phyloP scores from a whole-genome alignment of 1,284 basidiomycete species.

The Exsudoporus floridanus region DNA sequence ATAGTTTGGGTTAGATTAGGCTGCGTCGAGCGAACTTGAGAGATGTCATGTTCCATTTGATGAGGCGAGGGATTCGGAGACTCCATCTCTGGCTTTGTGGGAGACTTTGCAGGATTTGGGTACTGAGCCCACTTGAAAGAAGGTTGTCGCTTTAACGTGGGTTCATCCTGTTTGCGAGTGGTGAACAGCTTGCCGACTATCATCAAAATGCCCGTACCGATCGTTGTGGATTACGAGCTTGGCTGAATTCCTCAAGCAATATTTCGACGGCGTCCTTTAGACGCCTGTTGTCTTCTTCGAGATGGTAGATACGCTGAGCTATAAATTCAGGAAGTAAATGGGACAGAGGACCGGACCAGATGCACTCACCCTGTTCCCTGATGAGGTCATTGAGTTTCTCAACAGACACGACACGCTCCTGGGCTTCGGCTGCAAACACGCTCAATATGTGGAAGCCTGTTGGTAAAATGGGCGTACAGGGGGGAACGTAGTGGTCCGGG shows the following conservation, averaged over 20 bases:
- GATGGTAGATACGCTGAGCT: slow-evolving; percentile 66
- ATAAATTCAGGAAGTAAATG: slow-evolving; percentile 4
- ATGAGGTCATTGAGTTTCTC: slow-evolving; percentile 70
- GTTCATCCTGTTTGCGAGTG: slow-evolving; percentile 45
- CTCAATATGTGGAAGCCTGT: slow-evolving; percentile 11
- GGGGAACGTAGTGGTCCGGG: slow-evolving; percentile 85
- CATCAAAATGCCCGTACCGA: slow-evolving; percentile 14
- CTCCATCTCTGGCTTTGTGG: slow-evolving; percentile 70
- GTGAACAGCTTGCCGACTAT: slow-evolving; percentile 11
- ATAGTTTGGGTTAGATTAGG: slow-evolving; percentile 26
- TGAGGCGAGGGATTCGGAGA: slow-evolving; percentile 78
- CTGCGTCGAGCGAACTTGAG: slow-evolving; percentile 37
- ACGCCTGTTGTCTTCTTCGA: slow-evolving; percentile 77
- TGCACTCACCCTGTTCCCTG: slow-evolving; percentile 68
- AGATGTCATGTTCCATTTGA: slow-evolving; percentile 65
- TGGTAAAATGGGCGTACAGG: slow-evolving; percentile 56
- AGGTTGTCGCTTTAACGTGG: slow-evolving; percentile 60
- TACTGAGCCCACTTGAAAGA: slow-evolving; percentile 84
- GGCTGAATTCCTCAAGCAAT: slow-evolving; percentile 65
- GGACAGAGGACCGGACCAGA: slow-evolving; percentile 1
- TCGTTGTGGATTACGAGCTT: slow-evolving; percentile 24
- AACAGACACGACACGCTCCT: slow-evolving; percentile 59
- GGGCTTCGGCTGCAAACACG: slow-evolving; percentile 56
- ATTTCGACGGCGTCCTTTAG: slow-evolving; percentile 60
- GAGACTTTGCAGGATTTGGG: slow-evolving; percentile 68